Evolutionary conservation across 306 rosid species (phyloP).

Genomic region (Potentilla sterilis): DNA sequence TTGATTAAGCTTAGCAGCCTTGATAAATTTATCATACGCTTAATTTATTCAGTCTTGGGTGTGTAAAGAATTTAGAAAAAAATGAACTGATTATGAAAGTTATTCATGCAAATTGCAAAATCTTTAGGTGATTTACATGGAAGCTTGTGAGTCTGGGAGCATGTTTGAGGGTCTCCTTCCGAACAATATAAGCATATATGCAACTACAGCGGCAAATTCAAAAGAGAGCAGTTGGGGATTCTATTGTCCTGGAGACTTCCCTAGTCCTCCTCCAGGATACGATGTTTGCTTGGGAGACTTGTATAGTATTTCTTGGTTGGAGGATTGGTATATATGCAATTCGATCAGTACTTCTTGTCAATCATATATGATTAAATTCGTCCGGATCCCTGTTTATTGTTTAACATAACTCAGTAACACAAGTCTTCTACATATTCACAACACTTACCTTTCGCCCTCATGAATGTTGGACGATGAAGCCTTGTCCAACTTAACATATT

Average conservation of each 20-base stretch:
- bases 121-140: slow-evolving; percentile 57
- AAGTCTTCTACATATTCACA: no score
- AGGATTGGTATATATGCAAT: slow-evolving; percentile 42
- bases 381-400: no score
- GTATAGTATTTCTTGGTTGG: slow-evolving; percentile 76
- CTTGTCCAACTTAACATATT: neutral
- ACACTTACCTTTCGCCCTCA: no score
- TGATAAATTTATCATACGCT: neutral
- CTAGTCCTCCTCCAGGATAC: slow-evolving; percentile 21
- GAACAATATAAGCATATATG: slow-evolving; percentile 43
- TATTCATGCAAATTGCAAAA: neutral
- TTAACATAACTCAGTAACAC: no score
- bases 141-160: slow-evolving; percentile 80
- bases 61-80: no score
- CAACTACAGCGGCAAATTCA: slow-evolving; percentile 60
- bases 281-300: slow-evolving; percentile 63
- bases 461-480: no score
- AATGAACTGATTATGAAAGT: neutral
- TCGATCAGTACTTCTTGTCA: neutral
- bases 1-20: neutral
- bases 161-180: slow-evolving; percentile 71
- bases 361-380: no score
- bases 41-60: no score
- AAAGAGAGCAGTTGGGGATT: slow-evolving; percentile 40
- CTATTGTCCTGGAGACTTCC: slow-evolving; percentile 43